These are phyloP conservation scores for Bathelium albidoporum DNA, from an alignment of 495 filamentous ascomycete species.

Conservation along the genomic window DNA sequence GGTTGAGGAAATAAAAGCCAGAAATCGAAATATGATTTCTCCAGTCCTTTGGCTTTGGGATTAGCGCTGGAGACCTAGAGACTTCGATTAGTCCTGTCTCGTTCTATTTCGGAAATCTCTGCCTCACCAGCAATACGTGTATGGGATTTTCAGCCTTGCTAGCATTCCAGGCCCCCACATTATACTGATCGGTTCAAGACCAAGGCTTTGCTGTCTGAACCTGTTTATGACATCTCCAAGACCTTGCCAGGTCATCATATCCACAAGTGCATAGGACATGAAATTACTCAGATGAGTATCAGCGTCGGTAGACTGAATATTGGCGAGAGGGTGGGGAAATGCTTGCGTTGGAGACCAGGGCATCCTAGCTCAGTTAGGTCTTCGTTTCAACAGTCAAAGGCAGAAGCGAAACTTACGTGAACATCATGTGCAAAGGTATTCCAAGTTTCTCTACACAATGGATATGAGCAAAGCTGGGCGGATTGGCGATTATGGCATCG, in stretches of 20 bases:
- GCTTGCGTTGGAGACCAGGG: conserved; percentile 46
- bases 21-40: conserved; percentile 46
- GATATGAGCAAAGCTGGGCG: conserved; percentile 55
- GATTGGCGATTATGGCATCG: conserved; percentile 59
- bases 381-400: not conserved
- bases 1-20: conserved; percentile 52
- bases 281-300: conserved; percentile 43
- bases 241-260: conserved; percentile 60
- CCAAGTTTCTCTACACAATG: conserved; percentile 53
- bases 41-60: conserved; percentile 56
- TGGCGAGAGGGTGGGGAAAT: conserved; percentile 50
- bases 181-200: conserved; percentile 43
- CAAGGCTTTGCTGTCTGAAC: conserved; percentile 41
- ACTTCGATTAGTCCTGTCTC: not conserved
- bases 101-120: not conserved
- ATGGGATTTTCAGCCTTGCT: conserved; percentile 41
- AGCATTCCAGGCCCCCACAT: conserved; percentile 39
- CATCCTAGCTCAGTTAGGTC: conserved; percentile 29
- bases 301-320: conserved; percentile 38
- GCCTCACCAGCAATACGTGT: conserved; percentile 51
- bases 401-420: conserved; percentile 34
- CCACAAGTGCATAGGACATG: conserved; percentile 50
- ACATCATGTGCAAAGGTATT: conserved; percentile 56
- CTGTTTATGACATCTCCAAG: conserved; percentile 52
- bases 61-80: conserved; percentile 44